Percentiles rank a stretch among this genome's conserved stretches.
phyloP scores from a whole-genome alignment of 495 filamentous ascomycete species.

The Trichoderma parareesei region DNA sequence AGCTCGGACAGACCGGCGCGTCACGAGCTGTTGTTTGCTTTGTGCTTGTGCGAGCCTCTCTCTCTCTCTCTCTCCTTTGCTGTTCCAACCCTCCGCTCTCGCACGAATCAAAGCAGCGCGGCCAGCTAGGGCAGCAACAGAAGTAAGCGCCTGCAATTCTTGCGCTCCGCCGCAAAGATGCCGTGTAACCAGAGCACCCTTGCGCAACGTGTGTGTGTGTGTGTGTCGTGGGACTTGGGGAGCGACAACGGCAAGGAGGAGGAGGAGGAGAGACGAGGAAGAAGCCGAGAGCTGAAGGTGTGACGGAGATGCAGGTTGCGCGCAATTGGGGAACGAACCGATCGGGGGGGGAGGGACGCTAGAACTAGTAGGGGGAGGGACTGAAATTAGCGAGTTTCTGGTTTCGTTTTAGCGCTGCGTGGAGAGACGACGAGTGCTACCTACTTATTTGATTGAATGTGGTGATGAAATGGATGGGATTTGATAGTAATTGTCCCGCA shows the following conservation, averaged over 20 bases:
- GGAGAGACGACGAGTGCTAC: neutral
- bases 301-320: too few species aligned
- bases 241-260: neutral
- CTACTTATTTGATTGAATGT: neutral
- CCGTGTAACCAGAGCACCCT: neutral
- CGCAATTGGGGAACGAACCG: neutral
- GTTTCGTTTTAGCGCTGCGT: slow-evolving; percentile 1
- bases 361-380: neutral
- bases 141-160: neutral
- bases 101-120: too few species aligned
- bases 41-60: neutral
- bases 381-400: neutral
- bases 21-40: slow-evolving; percentile 1
- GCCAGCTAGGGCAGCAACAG: too few species aligned
- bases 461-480: too few species aligned
- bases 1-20: neutral
- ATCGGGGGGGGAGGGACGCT: neutral
- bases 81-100: too few species aligned
- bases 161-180: neutral
- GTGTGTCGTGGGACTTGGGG: neutral
- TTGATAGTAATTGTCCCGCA: too few species aligned
- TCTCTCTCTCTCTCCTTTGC: neutral
- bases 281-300: neutral
- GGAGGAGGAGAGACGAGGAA: neutral
- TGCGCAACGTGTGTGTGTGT: neutral